Evolutionary conservation across 179 eudicot species (phyloP), one percentile per base, ranked within the genome.

Genomic region (Drosera spatulata): DNA sequence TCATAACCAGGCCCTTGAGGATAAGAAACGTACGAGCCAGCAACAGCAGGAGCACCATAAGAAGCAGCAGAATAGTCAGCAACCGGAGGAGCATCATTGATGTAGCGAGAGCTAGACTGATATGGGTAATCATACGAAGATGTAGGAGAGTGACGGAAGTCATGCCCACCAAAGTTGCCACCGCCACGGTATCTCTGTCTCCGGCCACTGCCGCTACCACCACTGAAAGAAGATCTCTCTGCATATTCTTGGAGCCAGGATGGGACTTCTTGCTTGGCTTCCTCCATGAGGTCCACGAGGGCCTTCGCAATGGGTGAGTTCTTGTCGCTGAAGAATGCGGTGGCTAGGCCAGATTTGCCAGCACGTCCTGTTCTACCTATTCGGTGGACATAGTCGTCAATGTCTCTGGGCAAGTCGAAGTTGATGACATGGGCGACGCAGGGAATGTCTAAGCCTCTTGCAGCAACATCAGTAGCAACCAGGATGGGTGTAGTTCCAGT

Each of bases 281-380:
- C 97, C 77, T 81, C 86, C 99, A 93, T 93, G 51, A 93, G 75
- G 51, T 93, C 99, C 41, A 93, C 77, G 58, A 93, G 57, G 22
- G 95, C 54, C 65, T 83, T 80, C 3, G 99, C 89, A 73, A 93
- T 6, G 0, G 88, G 78, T 67, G 77, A 37, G 68, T 89, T 89
- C 50, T 83, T 85, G 50, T 86, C 93, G 40, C 89, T 93, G 57
- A 93, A 93, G 73, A 93, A 93, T 46, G 99, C 99, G 15, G 99
- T 93, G 4, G 99, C 99, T 55, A 93, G 53, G 50, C 99, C 99
- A 5, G 86, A 45, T 67, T 93, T 93, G 15, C 99, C 99, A 22
- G 99, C 99, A 61, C 99, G 80, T 14, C 99, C 99, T 10, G 99
- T 93, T 44, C 99, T 81, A n/a, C 98, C 98, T 1, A 89, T 91